Percentiles rank a stretch among this genome's conserved stretches.
Conservation (phyloP, 2,329 filamentous ascomycete species). For the Zarea fungicola region DNA sequence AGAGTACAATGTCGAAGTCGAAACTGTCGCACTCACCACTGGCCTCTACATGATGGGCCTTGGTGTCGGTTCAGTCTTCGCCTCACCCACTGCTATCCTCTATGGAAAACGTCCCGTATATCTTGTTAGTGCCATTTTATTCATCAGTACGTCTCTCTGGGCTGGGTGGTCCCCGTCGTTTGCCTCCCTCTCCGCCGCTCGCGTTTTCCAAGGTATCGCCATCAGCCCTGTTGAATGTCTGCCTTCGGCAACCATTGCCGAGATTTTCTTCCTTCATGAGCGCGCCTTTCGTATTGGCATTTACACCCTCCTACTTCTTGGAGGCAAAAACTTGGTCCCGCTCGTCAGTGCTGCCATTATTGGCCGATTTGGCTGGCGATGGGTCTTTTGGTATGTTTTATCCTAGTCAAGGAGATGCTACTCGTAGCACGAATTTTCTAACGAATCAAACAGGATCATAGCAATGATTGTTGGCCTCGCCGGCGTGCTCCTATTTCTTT, state of each 20-base stretch:
- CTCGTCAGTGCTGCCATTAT: constrained; percentile 84
- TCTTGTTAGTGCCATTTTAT: constrained; percentile 69
- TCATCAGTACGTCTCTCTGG: constrained; percentile 74
- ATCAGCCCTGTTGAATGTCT: constrained; percentile 89
- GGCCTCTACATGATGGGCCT: constrained; percentile 93
- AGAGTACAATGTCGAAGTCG: constrained; percentile 58
- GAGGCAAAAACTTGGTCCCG: constrained; percentile 87
- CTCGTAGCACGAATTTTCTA: too few species aligned
- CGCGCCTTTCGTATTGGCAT: constrained; percentile 89
- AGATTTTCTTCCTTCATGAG: constrained; percentile 95
- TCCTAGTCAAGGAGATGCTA: too few species aligned
- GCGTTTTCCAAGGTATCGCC: constrained; percentile 82
- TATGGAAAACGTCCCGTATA: constrained; percentile 91
- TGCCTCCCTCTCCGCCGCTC: constrained; percentile 69
- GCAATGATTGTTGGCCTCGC: constrained; percentile 72
- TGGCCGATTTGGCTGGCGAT: constrained; percentile 72
- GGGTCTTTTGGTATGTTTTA: constrained; percentile 71
- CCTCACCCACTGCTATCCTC: constrained; percentile 85
- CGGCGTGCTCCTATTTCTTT: constrained; percentile 71
- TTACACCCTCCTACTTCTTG: constrained; percentile 81
- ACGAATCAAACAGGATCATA: constrained; percentile 57
- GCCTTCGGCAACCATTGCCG: constrained; percentile 87
- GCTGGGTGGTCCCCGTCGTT: constrained; percentile 81
- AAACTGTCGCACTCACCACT: constrained; percentile 77
- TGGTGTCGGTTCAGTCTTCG: constrained; percentile 76